These are phyloP conservation scores for Scheffersomyces segobiensis DNA, from an alignment of 1,139 yeast species.

Conservation along the genomic window DNA sequence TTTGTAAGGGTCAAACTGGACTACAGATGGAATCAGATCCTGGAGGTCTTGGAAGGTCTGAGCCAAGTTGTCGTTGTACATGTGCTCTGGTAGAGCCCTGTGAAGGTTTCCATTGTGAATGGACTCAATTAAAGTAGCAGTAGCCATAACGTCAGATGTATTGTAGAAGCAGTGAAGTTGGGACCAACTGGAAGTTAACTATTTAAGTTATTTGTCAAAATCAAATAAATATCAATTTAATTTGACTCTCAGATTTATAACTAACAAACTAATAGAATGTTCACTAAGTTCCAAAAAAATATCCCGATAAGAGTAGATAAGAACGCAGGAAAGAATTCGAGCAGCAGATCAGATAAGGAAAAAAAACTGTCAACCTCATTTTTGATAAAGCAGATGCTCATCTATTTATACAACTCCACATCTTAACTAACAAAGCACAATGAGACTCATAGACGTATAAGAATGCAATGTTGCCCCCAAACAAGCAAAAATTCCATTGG, in stretches of 20 bases:
- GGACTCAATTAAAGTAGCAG: slow-evolving; percentile 7
- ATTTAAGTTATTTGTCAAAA: too few relatives aligned
- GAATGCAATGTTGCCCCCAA: not conserved
- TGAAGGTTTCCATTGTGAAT: slow-evolving; percentile 22
- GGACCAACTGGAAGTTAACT: not conserved
- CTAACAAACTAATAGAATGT: not conserved
- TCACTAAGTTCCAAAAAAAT: not conserved
- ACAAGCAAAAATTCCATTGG: not conserved
- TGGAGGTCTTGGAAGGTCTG: slow-evolving; percentile 10
- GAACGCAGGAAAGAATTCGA: not conserved
- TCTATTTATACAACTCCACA: not conserved
- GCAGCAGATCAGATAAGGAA: not conserved
- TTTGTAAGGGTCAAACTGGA: slow-evolving; percentile 41
- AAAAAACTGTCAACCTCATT: not conserved
- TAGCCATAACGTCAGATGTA: slow-evolving; percentile 6
- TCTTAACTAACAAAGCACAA: not conserved
- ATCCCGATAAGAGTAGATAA: not conserved
- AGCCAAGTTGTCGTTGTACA: slow-evolving; percentile 15
- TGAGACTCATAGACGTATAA: not conserved
- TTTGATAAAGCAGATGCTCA: not conserved
- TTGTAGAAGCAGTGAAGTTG: too few relatives aligned
- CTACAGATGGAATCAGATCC: slow-evolving; percentile 7
- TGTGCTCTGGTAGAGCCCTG: slow-evolving; percentile 17
- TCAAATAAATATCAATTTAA: too few relatives aligned
- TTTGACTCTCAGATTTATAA: not conserved